Base-by-base conservation (phyloP, 768 basidiomycete genomes). In the Tremella fuciformis region DNA sequence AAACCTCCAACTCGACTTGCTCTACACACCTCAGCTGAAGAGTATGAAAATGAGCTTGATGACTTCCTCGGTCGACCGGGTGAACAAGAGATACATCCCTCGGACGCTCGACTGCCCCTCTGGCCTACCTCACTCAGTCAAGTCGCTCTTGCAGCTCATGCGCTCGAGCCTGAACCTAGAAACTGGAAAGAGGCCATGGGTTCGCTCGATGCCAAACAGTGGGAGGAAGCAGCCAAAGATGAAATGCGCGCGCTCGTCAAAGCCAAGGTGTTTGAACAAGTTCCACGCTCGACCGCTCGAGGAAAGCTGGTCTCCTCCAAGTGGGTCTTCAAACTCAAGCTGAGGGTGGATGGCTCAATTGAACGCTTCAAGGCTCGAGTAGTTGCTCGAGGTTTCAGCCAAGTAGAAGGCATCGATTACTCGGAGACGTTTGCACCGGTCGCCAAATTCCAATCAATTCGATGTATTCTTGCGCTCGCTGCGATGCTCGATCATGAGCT, bases 361-460 rank as follows among this genome's bases (percentile, higher is more conserved):
- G 49, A 50, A 50, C 49, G 49, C 16, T 66, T 55, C 53, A 67
- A 62, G 39, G 63, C 66, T 48, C 37, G 63, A 54, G 54, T 54
- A 50, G 57, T 62, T 1, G 63, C 66, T 13, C 54, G 55, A 52
- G 59, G 59, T 1, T 64, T 11, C 38, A 42, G 55, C 16, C 64
- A 66, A 44, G 25, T 56, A 19, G 49, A 34, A 42, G 60, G 60
- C 1, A 18, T 58, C 1, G 57, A 63, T 40, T 63, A 26, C 50
- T 44, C 51, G 21, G 60, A 65, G 47, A n/a, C 53, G 13, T 62
- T 42, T 34, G 55, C 63, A 13, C 55, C 63, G 26, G 63, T 65
- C 38, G 60, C 51, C 15, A 60, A 55, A 37, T 29, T 56, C 24
- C 29, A 57, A 18, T 58, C 51, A 18, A 50, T 58, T 47, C 41